A percentile compares a stretch with the other conserved stretches of the same genome.
Evolutionary conservation across 805 yeast species (phyloP).

Genomic region (Yarrowia deformans): DNA sequence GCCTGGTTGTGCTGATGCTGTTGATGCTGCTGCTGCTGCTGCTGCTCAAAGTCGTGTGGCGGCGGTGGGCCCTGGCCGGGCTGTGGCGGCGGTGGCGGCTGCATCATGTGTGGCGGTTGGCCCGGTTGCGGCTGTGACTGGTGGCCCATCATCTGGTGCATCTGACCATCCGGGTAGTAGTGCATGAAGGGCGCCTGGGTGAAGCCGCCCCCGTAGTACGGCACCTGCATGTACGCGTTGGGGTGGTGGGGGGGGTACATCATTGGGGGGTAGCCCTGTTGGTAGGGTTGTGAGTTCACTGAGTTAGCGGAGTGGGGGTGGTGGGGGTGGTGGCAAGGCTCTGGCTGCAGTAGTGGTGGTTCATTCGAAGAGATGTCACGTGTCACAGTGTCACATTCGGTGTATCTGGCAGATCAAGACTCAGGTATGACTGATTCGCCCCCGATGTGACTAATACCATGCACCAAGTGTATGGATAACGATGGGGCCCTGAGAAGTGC

Average conservation of each 20-base stretch:
- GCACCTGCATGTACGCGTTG: constrained; percentile 33
- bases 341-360: no score
- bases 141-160: constrained; percentile 21
- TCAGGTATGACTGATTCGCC: no score
- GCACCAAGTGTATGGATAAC: no score
- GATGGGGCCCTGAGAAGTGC: no score
- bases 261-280: constrained; percentile 32
- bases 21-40: constrained; percentile 1
- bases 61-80: no score
- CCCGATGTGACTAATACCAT: no score
- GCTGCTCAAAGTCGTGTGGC: constrained; percentile 6
- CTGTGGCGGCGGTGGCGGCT: constrained; percentile 3
- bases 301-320: not conserved
- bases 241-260: constrained; percentile 27
- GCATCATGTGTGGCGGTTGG: constrained; percentile 35
- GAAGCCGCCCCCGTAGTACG: constrained; percentile 13
- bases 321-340: no score
- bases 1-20: not conserved
- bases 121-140: constrained; percentile 21
- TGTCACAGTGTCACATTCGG: no score
- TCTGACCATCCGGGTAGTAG: constrained; percentile 30
- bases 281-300: constrained; percentile 40
- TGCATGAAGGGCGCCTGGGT: constrained; percentile 12
- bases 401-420: no score
- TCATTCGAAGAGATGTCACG: no score